Conservation (phyloP, 1,284 basidiomycete species). For the Flammula alnicola region DNA sequence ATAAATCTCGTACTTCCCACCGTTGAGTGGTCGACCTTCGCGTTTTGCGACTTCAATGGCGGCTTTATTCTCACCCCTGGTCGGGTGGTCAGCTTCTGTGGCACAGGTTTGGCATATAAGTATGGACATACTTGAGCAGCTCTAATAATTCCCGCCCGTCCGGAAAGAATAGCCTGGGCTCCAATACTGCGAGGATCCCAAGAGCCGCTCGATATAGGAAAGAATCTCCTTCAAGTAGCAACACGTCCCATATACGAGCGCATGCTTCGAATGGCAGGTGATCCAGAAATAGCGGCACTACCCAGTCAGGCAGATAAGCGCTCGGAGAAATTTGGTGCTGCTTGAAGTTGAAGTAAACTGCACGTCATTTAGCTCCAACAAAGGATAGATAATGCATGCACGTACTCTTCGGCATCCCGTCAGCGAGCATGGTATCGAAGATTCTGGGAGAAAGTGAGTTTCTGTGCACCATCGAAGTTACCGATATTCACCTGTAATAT, state of each 20-base stretch:
- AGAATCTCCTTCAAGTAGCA: conserved; percentile 86
- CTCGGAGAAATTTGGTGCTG: conserved; percentile 85
- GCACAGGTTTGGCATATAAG: too few relatives aligned
- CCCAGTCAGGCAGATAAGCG: conserved; percentile 80
- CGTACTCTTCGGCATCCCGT: conserved; percentile 93
- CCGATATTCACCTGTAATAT: conserved; percentile 55
- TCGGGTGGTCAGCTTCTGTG: too few relatives aligned
- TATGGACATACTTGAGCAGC: conserved; percentile 58
- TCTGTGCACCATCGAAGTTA: conserved; percentile 1
- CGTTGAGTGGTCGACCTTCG: conserved; percentile 61
- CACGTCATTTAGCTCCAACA: background rate
- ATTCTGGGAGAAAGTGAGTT: conserved; percentile 58
- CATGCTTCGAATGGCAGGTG: conserved; percentile 89
- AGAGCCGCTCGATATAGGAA: conserved; percentile 85
- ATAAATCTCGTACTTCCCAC: conserved; percentile 88
- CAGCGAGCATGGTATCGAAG: conserved; percentile 90
- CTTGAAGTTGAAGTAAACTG: conserved; percentile 95
- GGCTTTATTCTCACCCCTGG: conserved; percentile 81
- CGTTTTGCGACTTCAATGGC: conserved; percentile 81
- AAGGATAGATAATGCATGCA: conserved; percentile 11
- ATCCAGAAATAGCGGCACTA: conserved; percentile 83
- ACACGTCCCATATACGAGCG: conserved; percentile 88
- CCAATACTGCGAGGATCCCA: conserved; percentile 84
- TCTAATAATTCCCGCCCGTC: conserved; percentile 77
- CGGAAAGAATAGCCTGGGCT: conserved; percentile 87